phyloP scores from a whole-genome alignment of 2,329 filamentous ascomycete genomes.

The Mycosphaerelloides madeirae region DNA sequence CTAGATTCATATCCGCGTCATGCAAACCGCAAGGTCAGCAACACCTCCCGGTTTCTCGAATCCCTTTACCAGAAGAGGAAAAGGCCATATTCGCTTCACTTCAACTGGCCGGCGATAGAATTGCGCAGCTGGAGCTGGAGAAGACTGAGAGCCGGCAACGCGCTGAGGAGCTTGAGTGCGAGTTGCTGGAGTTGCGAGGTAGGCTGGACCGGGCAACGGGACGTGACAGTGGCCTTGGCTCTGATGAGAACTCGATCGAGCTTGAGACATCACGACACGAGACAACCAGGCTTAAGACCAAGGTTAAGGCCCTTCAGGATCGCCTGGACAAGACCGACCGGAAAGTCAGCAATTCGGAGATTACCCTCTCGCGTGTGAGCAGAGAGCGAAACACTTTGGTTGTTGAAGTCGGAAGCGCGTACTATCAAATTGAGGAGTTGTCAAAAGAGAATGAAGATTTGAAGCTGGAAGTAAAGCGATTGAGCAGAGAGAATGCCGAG shows the following conservation, averaged over 20 bases:
- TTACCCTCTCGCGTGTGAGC: slow-evolving; percentile 58
- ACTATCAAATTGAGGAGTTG: slow-evolving; percentile 50
- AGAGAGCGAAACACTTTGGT: slow-evolving; percentile 63
- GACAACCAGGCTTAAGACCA: slow-evolving; percentile 56
- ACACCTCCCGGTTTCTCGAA: slow-evolving; percentile 48
- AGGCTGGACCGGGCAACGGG: slow-evolving; percentile 42
- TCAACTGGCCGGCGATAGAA: slow-evolving; percentile 54
- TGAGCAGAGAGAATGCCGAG: slow-evolving; percentile 39
- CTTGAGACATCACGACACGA: slow-evolving; percentile 42
- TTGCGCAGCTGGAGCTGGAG: slow-evolving; percentile 52
- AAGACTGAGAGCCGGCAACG: slow-evolving; percentile 52
- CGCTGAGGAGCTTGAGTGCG: slow-evolving; percentile 55
- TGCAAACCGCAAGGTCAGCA: slow-evolving; percentile 32
- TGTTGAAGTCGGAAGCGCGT: slow-evolving; percentile 58
- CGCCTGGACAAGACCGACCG: slow-evolving; percentile 60
- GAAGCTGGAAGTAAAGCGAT: slow-evolving; percentile 33
- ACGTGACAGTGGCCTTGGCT: slow-evolving; percentile 46
- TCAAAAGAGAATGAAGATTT: slow-evolving; percentile 60
- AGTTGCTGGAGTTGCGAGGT: slow-evolving; percentile 50
- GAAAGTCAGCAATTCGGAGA: slow-evolving; percentile 58
- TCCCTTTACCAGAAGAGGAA: slow-evolving; percentile 58
- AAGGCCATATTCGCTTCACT: slow-evolving; percentile 60
- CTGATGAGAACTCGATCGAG: slow-evolving; percentile 42
- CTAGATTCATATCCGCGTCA: slow-evolving; percentile 51
- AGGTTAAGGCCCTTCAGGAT: slow-evolving; percentile 56